phyloP scores from a whole-genome alignment of 2,329 filamentous ascomycete species.

The Nemania diffusa region DNA sequence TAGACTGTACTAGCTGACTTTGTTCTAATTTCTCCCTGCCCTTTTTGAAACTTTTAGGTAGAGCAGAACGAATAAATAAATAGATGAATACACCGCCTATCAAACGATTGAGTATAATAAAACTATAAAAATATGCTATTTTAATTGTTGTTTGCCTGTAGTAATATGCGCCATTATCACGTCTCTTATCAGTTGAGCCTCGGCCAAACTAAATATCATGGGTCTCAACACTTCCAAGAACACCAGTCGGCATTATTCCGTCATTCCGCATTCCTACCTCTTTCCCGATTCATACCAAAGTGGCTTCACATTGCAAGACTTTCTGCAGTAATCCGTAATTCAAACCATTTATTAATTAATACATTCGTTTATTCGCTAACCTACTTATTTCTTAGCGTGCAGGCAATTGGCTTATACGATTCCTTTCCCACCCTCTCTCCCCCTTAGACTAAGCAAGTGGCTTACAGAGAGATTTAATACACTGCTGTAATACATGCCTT shows the following conservation, averaged over 20 bases:
- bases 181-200: background rate
- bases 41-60: background rate
- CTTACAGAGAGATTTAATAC: background rate
- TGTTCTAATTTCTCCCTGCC: too few relatives aligned
- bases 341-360: background rate
- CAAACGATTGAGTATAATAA: too few relatives aligned
- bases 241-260: background rate
- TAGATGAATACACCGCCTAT: too few relatives aligned
- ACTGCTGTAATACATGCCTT: constrained; percentile 37
- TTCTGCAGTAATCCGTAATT: background rate
- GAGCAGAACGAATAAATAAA: too few relatives aligned
- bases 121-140: too few relatives aligned
- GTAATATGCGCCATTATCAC: background rate
- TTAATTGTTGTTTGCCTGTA: background rate
- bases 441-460: background rate
- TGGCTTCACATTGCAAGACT: background rate
- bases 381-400: background rate
- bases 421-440: background rate
- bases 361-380: background rate
- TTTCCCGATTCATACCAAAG: constrained; percentile 1
- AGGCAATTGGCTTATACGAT: background rate
- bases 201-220: background rate
- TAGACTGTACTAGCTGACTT: too few relatives aligned
- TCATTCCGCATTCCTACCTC: background rate
- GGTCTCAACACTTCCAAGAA: background rate